Evolutionary conservation across 352 stramenopile species (phyloP).

Genomic region (Pythium coloratum): DNA sequence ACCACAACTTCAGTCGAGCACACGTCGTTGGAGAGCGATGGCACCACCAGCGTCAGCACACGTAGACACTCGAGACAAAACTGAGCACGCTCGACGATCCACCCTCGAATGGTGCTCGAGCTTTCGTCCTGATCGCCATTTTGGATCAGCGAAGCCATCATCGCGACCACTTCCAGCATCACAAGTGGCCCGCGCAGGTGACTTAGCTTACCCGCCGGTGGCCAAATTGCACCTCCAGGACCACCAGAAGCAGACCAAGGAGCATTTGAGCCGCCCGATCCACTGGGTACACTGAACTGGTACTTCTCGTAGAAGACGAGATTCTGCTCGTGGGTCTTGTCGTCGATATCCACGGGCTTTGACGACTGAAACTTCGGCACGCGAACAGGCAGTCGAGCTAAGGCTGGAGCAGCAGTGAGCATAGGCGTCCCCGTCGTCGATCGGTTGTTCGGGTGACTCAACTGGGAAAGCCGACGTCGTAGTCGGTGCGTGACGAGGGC

Average conservation of each 20-base stretch:
- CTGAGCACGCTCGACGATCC: slow-evolving; percentile 77
- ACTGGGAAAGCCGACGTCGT: slow-evolving; percentile 56
- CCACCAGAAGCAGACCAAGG: slow-evolving; percentile 60
- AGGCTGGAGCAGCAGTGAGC: slow-evolving; percentile 50
- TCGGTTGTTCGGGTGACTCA: slow-evolving; percentile 59
- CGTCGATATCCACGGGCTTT: slow-evolving; percentile 81
- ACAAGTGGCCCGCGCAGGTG: slow-evolving; percentile 75
- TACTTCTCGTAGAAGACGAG: slow-evolving; percentile 86
- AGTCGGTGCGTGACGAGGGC: slow-evolving; percentile 69
- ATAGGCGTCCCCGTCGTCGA: slow-evolving; percentile 35
- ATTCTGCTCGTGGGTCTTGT: slow-evolving; percentile 84
- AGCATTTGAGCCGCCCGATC: slow-evolving; percentile 35
- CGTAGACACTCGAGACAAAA: slow-evolving; percentile 80
- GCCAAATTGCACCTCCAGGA: slow-evolving; percentile 63
- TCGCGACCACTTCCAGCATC: slow-evolving; percentile 75
- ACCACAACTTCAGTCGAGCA: slow-evolving; percentile 68
- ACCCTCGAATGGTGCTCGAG: slow-evolving; percentile 54
- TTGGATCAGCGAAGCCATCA: slow-evolving; percentile 65
- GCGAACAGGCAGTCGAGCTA: slow-evolving; percentile 61
- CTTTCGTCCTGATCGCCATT: slow-evolving; percentile 54
- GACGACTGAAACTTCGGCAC: slow-evolving; percentile 73
- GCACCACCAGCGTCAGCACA: slow-evolving; percentile 73
- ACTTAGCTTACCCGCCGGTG: slow-evolving; percentile 66
- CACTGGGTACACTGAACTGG: slow-evolving; percentile 61
- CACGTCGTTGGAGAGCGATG: slow-evolving; percentile 66